phyloP scores from a whole-genome alignment of 306 rosid genomes.

The Vigna angularis region DNA sequence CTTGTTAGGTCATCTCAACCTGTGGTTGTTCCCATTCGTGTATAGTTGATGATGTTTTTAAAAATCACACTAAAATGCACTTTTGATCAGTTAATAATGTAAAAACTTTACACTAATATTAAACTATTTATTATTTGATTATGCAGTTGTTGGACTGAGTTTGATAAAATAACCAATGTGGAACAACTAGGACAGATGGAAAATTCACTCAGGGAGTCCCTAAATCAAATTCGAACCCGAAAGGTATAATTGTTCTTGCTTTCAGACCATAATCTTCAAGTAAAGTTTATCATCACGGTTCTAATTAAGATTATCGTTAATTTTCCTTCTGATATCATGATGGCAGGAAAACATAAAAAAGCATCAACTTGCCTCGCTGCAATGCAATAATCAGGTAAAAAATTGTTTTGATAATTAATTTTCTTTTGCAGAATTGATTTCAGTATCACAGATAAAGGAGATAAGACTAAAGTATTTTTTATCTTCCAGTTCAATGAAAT shows the following conservation, averaged over 20 bases:
- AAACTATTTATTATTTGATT: constrained; percentile 30
- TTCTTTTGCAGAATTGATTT: not conserved
- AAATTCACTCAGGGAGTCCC: constrained; percentile 76
- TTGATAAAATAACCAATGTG: constrained; percentile 67
- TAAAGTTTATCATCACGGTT: too few species aligned
- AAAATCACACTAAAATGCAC: not conserved
- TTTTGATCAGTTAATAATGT: not conserved
- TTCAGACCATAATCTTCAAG: not conserved
- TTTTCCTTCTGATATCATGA: too few species aligned
- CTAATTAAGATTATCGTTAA: too few species aligned
- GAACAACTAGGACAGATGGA: constrained; percentile 82
- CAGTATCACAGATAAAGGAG: not conserved
- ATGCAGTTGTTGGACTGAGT: constrained; percentile 60
- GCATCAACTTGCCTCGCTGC: constrained; percentile 76
- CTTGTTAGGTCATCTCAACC: too few species aligned
- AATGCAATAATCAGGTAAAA: constrained; percentile 82
- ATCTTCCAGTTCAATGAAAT: constrained; percentile 79
- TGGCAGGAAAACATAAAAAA: constrained; percentile 70
- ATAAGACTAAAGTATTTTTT: constrained; percentile 16
- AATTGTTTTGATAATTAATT: not conserved
- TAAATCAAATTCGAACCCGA: constrained; percentile 63
- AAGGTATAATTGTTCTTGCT: constrained; percentile 57
- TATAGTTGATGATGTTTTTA: not conserved
- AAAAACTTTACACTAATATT: not conserved
- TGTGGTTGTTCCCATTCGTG: too few species aligned